Evolutionary conservation across 768 basidiomycete species (phyloP).

Genomic region (Lentinula edodes): DNA sequence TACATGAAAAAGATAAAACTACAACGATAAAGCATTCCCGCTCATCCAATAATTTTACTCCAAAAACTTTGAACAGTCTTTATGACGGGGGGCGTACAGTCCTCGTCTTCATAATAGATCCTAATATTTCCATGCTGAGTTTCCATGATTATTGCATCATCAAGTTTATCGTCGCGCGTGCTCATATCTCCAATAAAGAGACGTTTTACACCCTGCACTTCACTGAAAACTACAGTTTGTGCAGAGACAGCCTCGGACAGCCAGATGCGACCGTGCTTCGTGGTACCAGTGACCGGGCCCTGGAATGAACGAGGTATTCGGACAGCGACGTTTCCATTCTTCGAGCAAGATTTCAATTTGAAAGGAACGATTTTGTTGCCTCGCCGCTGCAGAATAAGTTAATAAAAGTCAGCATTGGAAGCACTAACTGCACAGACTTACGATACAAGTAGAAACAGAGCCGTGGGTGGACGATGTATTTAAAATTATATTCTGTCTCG

Average conservation of each 20-base stretch:
- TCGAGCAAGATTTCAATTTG: slow-evolving; percentile 15
- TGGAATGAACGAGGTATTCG: slow-evolving; percentile 36
- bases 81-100: neutral
- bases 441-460: slow-evolving; percentile 16
- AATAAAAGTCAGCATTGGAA: neutral
- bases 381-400: neutral
- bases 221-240: slow-evolving; percentile 25
- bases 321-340: slow-evolving; percentile 26
- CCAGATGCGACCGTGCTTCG: slow-evolving; percentile 19
- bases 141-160: slow-evolving; percentile 29
- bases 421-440: slow-evolving; percentile 6
- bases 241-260: slow-evolving; percentile 24
- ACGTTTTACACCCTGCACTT: slow-evolving; percentile 20
- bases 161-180: slow-evolving; percentile 21
- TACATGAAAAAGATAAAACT: too few relatives aligned
- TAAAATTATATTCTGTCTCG: slow-evolving; percentile 8
- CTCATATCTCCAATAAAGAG: slow-evolving; percentile 33
- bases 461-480: slow-evolving; percentile 23
- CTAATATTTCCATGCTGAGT: slow-evolving; percentile 29
- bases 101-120: slow-evolving; percentile 31
- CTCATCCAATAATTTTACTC: neutral
- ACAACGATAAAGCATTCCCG: too few relatives aligned
- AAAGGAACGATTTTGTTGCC: slow-evolving; percentile 17
- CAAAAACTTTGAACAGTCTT: neutral
- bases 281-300: slow-evolving; percentile 25